Evolutionary conservation across 805 yeast genomes (phyloP).

Genomic region (Kodamaea nitidulidarum): DNA sequence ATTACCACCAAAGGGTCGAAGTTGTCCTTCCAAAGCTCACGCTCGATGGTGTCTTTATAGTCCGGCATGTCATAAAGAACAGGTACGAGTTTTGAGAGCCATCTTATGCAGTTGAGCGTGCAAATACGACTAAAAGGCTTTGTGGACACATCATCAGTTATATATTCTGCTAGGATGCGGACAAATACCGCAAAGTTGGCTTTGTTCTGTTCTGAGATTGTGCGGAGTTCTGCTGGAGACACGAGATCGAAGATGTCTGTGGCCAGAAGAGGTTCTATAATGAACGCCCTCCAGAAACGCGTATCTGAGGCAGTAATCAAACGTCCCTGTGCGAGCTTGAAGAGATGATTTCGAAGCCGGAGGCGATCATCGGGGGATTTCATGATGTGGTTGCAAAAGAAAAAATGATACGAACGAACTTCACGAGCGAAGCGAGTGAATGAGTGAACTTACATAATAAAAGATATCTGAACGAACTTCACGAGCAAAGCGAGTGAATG

Average conservation of each 20-base stretch:
- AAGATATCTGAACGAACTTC: too few relatives aligned
- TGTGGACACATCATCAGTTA: not conserved
- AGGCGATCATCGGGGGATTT: conserved; percentile 61
- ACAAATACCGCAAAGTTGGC: conserved; percentile 56
- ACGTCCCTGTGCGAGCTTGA: conserved; percentile 49
- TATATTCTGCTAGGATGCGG: conserved; percentile 14
- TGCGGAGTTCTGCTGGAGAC: conserved; percentile 53
- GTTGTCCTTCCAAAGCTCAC: conserved; percentile 27
- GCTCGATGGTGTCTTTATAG: conserved; percentile 23
- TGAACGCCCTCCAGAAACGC: conserved; percentile 30
- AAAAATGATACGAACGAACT: too few relatives aligned
- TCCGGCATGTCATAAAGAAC: conserved; percentile 53
- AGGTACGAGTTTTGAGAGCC: conserved; percentile 65
- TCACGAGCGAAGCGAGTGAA: too few relatives aligned
- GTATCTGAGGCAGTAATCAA: conserved; percentile 23
- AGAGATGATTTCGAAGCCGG: conserved; percentile 56
- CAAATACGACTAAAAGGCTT: not conserved
- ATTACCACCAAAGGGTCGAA: conserved; percentile 38
- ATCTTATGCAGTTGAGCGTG: conserved; percentile 57
- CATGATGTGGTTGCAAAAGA: too few relatives aligned
- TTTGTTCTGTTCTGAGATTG: conserved; percentile 54
- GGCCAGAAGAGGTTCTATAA: conserved; percentile 43
- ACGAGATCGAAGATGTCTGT: conserved; percentile 57
- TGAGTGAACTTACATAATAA: too few relatives aligned
- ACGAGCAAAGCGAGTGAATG: too few relatives aligned